Evolutionary conservation across 2,329 filamentous ascomycete genomes (phyloP).

Genomic region (Penicillium sp.): DNA sequence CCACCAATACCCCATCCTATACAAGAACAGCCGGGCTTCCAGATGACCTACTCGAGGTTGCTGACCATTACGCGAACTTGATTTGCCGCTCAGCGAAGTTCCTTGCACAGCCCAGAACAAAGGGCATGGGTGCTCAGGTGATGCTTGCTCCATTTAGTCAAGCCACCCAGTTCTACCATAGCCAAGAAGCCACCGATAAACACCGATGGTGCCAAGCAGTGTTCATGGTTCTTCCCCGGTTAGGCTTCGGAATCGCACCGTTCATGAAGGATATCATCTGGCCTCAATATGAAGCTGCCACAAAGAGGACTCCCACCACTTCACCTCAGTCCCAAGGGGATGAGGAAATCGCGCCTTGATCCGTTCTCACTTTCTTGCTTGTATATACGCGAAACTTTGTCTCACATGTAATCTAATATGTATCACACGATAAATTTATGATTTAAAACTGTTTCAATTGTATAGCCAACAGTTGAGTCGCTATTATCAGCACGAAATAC

Average conservation of each 20-base stretch:
- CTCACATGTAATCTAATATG: not conserved
- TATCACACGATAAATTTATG: not conserved
- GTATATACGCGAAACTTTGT: not conserved
- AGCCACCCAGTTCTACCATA: slow-evolving; percentile 18
- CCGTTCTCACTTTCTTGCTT: not conserved
- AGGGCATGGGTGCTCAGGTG: slow-evolving; percentile 18
- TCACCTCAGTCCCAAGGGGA: not conserved
- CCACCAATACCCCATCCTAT: not conserved
- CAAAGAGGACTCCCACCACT: not conserved
- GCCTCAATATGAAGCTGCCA: slow-evolving; percentile 13
- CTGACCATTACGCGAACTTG: slow-evolving; percentile 19
- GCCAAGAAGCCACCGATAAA: slow-evolving; percentile 12
- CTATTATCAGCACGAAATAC: not conserved
- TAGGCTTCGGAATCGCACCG: slow-evolving; percentile 19
- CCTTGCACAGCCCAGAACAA: slow-evolving; percentile 19
- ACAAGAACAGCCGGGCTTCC: not conserved
- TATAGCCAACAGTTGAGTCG: not conserved
- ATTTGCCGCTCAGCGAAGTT: slow-evolving; percentile 21
- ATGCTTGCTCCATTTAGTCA: slow-evolving; percentile 22
- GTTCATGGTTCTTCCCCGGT: slow-evolving; percentile 12
- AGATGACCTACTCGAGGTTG: slow-evolving; percentile 13
- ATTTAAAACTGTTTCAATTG: not conserved
- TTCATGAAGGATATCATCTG: slow-evolving; percentile 24
- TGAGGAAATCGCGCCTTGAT: not conserved
- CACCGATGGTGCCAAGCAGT: slow-evolving; percentile 20